A percentile compares a stretch with the other conserved stretches of the same genome.
phyloP scores from a whole-genome alignment of 768 basidiomycete species.

The Podaxis sp. region DNA sequence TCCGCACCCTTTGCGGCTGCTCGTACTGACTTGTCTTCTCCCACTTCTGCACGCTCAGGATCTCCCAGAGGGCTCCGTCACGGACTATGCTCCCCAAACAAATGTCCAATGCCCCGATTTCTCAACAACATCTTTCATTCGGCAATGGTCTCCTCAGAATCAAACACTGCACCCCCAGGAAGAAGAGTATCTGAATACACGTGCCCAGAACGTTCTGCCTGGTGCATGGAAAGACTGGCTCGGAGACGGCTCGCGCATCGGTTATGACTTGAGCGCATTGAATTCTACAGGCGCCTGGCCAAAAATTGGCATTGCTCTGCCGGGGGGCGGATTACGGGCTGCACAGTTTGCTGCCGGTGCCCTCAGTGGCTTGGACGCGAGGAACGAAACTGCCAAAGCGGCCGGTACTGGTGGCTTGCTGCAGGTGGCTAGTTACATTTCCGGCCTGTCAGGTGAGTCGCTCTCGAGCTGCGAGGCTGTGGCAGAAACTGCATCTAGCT shows the following conservation, averaged over 20 bases:
- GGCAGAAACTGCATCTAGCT: background rate
- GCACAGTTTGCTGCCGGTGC: conserved; percentile 63
- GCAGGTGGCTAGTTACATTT: conserved; percentile 66
- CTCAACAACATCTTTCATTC: conserved; percentile 42
- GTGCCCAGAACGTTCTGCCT: conserved; percentile 36
- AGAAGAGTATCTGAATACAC: conserved; percentile 37
- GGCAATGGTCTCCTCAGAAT: conserved; percentile 43
- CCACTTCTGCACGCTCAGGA: background rate
- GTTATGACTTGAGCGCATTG: conserved; percentile 40
- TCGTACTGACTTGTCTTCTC: background rate
- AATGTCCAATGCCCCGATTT: conserved; percentile 49
- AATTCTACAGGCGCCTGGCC: conserved; percentile 39
- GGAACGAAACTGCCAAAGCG: conserved; percentile 52
- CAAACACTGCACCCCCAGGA: conserved; percentile 51
- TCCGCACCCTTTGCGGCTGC: background rate
- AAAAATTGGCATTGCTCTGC: conserved; percentile 58
- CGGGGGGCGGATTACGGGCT: conserved; percentile 68
- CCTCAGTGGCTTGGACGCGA: conserved; percentile 53
- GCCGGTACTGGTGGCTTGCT: conserved; percentile 64
- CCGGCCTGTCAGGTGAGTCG: conserved; percentile 57
- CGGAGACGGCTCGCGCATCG: conserved; percentile 45
- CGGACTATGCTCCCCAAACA: conserved; percentile 48
- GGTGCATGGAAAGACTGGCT: conserved; percentile 58
- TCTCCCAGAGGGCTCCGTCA: conserved; percentile 17
- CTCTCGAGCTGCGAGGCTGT: background rate